Percentiles rank a stretch among this genome's conserved stretches.
phyloP scores from a whole-genome alignment of 306 rosid genomes.

The Malus sieversii region DNA sequence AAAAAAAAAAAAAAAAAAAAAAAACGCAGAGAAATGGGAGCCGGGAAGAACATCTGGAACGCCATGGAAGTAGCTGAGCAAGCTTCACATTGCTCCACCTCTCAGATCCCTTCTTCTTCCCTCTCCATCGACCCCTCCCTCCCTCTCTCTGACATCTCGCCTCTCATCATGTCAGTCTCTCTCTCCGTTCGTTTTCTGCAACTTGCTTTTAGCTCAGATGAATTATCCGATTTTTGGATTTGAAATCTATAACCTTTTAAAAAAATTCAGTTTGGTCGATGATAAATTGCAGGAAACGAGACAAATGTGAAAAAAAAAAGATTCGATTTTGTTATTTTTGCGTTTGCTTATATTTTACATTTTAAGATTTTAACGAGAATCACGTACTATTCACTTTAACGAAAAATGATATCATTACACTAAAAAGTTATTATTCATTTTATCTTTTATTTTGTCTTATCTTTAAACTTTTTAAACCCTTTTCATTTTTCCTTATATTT shows the following conservation, averaged over 20 bases:
- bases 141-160: conserved; percentile 37
- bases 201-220: background rate
- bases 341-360: background rate
- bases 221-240: background rate
- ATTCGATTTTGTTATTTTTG: background rate
- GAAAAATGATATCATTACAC: no score
- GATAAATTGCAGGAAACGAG: conserved; percentile 1
- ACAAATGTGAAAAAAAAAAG: background rate
- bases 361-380: no score
- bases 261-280: background rate
- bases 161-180: conserved; percentile 46
- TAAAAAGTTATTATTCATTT: no score
- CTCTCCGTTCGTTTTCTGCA: conserved; percentile 2
- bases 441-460: no score
- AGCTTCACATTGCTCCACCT: conserved; percentile 26
- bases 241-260: background rate
- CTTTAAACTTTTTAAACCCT: no score
- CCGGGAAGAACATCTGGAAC: conserved; percentile 48
- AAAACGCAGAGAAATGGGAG: conserved; percentile 29
- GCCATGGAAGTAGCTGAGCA: conserved; percentile 42
- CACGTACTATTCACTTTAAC: no score
- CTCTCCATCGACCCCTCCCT: conserved; percentile 60
- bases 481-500: background rate
- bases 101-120: conserved; percentile 41
- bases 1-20: background rate